phyloP scores from a whole-genome alignment of 1,284 basidiomycete species.

The Exobasidium rhododendri region DNA sequence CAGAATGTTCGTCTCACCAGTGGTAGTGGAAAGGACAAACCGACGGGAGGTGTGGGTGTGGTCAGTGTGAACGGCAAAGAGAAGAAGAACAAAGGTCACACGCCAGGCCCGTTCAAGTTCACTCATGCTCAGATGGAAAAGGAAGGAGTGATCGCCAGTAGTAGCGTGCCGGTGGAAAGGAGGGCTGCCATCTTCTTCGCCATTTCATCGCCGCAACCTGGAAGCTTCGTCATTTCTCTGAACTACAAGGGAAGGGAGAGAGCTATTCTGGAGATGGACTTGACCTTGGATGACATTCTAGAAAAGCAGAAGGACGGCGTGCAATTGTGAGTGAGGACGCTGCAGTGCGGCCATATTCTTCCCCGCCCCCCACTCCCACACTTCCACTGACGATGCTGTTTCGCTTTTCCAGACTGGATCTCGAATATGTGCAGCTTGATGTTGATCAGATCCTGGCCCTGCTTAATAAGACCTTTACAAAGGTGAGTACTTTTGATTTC shows the following conservation, averaged over 20 bases:
- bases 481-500: constrained; percentile 14
- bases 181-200: constrained; percentile 98
- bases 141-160: constrained; percentile 98
- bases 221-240: constrained; percentile 96
- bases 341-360: too few relatives aligned
- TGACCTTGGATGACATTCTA: constrained; percentile 96
- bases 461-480: constrained; percentile 55
- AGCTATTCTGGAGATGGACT: constrained; percentile 98
- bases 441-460: constrained; percentile 89
- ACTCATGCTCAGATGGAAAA: constrained; percentile 98
- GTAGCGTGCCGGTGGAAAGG: constrained; percentile 83
- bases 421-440: constrained; percentile 96
- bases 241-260: constrained; percentile 99
- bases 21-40: constrained; percentile 53
- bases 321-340: constrained; percentile 64
- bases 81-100: constrained; percentile 82
- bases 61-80: constrained; percentile 95
- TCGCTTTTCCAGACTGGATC: constrained; percentile 62
- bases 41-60: constrained; percentile 83
- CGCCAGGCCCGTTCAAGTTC: constrained; percentile 90
- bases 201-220: constrained; percentile 92
- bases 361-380: too few relatives aligned
- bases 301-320: constrained; percentile 99
- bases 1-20: constrained; percentile 88
- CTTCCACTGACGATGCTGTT: too few relatives aligned